Evolutionary conservation across 257 asterid genomes (phyloP).

Genomic region (Solanum habrochaites): DNA sequence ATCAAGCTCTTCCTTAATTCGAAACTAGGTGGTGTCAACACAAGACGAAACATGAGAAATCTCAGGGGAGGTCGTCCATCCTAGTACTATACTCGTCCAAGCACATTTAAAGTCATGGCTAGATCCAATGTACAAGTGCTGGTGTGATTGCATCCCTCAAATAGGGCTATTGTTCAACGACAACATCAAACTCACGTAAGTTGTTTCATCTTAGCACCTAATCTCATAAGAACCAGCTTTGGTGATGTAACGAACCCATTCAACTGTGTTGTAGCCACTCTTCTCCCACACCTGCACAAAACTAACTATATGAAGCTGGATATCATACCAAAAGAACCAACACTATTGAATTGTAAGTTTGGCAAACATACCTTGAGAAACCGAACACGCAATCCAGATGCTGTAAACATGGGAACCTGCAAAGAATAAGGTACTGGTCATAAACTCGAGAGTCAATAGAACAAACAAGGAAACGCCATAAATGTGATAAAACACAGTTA

Average conservation of each 20-base stretch:
- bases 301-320: background rate
- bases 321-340: background rate
- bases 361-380: constrained; percentile 67
- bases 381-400: constrained; percentile 97
- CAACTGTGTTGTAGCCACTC: constrained; percentile 98
- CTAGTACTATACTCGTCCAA: background rate
- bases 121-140: background rate
- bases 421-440: background rate
- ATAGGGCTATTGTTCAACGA: background rate
- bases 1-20: background rate
- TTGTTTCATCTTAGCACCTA: constrained; percentile 49
- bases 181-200: background rate
- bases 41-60: background rate
- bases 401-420: constrained; percentile 99
- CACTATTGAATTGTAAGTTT: background rate
- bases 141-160: background rate
- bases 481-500: background rate
- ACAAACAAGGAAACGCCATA: background rate
- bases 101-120: background rate
- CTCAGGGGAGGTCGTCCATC: background rate
- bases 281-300: constrained; percentile 93
- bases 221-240: constrained; percentile 99
- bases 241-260: constrained; percentile 98
- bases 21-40: background rate
- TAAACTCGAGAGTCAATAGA: background rate